These are phyloP conservation scores for Rhizoctonia solani DNA, from an alignment of 1,284 basidiomycete species.

Conservation along the genomic window DNA sequence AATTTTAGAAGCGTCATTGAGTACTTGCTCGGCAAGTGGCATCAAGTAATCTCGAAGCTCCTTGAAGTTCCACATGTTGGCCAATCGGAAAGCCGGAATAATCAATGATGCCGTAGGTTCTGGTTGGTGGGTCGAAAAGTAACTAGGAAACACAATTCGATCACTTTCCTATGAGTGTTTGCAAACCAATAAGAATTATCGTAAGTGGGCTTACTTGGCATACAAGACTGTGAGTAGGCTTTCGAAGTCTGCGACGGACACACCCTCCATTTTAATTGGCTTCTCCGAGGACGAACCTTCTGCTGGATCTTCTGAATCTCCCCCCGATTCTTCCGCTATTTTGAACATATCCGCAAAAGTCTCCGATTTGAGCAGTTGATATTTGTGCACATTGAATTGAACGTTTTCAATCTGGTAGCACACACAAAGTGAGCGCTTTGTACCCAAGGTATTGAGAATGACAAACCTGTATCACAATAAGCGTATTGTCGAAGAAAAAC, in stretches of 20 bases:
- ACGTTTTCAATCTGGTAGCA: constrained; percentile 44
- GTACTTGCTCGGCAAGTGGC: neutral
- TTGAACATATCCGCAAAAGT: constrained; percentile 20
- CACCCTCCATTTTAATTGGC: constrained; percentile 1
- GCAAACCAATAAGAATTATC: neutral
- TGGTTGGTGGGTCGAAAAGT: constrained; percentile 15
- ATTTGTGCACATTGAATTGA: constrained; percentile 44
- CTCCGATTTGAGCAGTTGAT: constrained; percentile 16
- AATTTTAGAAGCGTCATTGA: constrained; percentile 48
- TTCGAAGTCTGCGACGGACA: constrained; percentile 4
- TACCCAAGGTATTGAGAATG: no score
- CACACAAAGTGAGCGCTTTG: neutral
- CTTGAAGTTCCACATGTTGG: constrained; percentile 8
- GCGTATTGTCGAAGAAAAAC: constrained; percentile 18
- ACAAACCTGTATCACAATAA: constrained; percentile 12
- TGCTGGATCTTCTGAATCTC: neutral
- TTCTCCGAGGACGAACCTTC: constrained; percentile 13
- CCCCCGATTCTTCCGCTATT: neutral
- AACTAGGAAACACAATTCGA: neutral
- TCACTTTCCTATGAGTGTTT: neutral
- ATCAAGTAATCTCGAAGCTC: constrained; percentile 1
- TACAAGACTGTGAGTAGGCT: constrained; percentile 1
- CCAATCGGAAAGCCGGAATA: constrained; percentile 6
- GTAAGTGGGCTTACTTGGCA: neutral
- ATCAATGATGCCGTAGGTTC: neutral